Evolutionary conservation across 2,329 filamentous ascomycete genomes (phyloP), one percentile per base, ranked within the genome.

Genomic region (Ascochyta clinopodiicola): DNA sequence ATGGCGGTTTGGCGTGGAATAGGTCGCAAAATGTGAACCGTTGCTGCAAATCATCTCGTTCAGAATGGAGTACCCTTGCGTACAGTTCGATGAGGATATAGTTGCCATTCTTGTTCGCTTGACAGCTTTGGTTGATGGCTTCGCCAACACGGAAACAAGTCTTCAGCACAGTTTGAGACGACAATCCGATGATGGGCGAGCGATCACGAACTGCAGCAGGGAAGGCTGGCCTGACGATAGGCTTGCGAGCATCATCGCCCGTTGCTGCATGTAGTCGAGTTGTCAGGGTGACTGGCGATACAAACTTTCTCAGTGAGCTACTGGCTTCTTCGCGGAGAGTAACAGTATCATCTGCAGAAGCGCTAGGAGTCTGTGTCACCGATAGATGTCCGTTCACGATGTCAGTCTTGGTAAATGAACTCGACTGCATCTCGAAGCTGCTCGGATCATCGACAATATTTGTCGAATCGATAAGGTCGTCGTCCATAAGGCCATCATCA

Each of bases 141-240:
- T 89, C 86, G 3, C 83, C 84, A 22, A 88, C 78, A 24, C 86
- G 81, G 62, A 90, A 90, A 66, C 86, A 89, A 0, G 83, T 86
- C 10, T 84, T 81, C 12, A 88, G 74, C 6, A 82, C 55, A 0
- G 67, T 74, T 9, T 74, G 68, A 1, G 81, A 75, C 0, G 81
- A 81, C 2, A 86, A 63, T 8, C 85, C 84, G 13, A 81, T 74
- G 5, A 88, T 76, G 2, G 79, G 79, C 21, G 84, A 85, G 31
- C 82, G 78, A 63, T 86, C 82, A 2, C 74, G 75, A 17, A 84
- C 73, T 17, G 75, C 73, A 4, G 57, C 38, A 7, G 84, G 85
- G 59, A 87, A 87, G 0, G 78, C 68, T 0, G 79, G 74, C 22
- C 85, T 79, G 6, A 78, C 76, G 53, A 86, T 84, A 0, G 81